Evolutionary conservation across 2,329 filamentous ascomycete species (phyloP).

Genomic region (Scedosporium minutisporum): DNA sequence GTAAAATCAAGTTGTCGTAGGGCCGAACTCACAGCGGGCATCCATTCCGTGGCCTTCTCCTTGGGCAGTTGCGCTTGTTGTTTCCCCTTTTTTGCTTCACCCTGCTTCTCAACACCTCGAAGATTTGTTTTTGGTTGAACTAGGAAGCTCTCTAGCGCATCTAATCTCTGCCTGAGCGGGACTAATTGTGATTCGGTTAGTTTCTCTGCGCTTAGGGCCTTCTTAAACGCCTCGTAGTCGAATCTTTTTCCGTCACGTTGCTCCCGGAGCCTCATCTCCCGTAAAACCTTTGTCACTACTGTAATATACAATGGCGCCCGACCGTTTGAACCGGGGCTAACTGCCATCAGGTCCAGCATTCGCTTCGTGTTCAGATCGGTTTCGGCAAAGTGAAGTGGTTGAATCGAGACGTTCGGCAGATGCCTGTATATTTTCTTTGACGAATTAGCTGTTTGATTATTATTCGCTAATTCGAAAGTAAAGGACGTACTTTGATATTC

Average conservation of each 20-base stretch:
- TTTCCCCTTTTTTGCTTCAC: no score
- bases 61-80: not conserved
- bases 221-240: slow-evolving; percentile 39
- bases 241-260: slow-evolving; percentile 28
- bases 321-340: slow-evolving; percentile 21
- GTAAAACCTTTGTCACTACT: slow-evolving; percentile 44
- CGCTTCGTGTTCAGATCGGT: slow-evolving; percentile 44
- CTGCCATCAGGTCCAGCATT: slow-evolving; percentile 52
- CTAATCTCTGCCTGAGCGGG: slow-evolving; percentile 50
- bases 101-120: no score
- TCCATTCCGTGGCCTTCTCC: slow-evolving; percentile 9
- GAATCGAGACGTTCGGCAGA: slow-evolving; percentile 34
- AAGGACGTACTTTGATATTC: slow-evolving; percentile 23
- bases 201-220: slow-evolving; percentile 16
- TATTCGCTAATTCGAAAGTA: not conserved
- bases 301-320: slow-evolving; percentile 50
- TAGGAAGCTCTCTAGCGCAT: slow-evolving; percentile 57
- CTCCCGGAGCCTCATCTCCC: slow-evolving; percentile 41
- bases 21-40: slow-evolving; percentile 11
- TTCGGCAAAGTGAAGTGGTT: slow-evolving; percentile 41
- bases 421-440: slow-evolving; percentile 24
- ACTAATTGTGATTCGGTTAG: slow-evolving; percentile 39
- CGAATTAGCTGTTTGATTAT: no score
- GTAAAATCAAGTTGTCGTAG: no score
- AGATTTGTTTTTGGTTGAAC: slow-evolving; percentile 9